These are phyloP conservation scores for Francoa sonchifolia DNA, from an alignment of 441 rosid genomes.

Conservation along the genomic window DNA sequence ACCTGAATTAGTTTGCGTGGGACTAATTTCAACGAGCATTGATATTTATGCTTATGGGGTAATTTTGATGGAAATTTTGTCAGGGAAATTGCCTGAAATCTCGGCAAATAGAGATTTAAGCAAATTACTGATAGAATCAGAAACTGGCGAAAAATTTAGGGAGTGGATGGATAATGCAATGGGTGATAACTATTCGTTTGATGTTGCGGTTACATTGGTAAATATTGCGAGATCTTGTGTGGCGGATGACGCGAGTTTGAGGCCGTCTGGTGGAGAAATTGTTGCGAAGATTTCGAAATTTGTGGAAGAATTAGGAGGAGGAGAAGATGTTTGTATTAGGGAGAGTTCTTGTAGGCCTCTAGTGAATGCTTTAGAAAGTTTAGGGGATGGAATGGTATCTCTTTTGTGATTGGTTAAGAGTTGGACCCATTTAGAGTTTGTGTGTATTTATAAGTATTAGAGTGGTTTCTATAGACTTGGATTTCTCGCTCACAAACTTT, in stretches of 20 bases:
- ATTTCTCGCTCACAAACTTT: too few relatives aligned
- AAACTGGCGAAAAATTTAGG: slow-evolving; percentile 36
- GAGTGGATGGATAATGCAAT: slow-evolving; percentile 66
- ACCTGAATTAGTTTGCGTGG: slow-evolving; percentile 46
- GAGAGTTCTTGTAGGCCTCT: slow-evolving; percentile 75
- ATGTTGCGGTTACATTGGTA: slow-evolving; percentile 51
- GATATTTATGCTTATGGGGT: slow-evolving; percentile 73
- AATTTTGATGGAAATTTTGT: slow-evolving; percentile 53
- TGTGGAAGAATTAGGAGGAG: slow-evolving; percentile 38
- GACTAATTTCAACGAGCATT: slow-evolving; percentile 33
- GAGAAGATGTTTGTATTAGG: slow-evolving; percentile 27
- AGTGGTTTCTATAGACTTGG: too few relatives aligned
- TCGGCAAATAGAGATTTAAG: slow-evolving; percentile 30
- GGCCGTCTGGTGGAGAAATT: slow-evolving; percentile 67
- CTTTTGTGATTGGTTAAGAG: too few relatives aligned
- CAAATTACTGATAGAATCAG: slow-evolving; percentile 25
- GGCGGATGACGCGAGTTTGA: slow-evolving; percentile 41
- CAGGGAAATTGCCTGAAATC: slow-evolving; percentile 42
- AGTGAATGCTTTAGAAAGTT: slow-evolving; percentile 40
- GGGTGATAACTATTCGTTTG: slow-evolving; percentile 63
- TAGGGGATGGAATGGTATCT: too few relatives aligned
- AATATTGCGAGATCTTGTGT: slow-evolving; percentile 59
- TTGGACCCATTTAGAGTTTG: too few relatives aligned
- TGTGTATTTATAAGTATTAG: too few relatives aligned
- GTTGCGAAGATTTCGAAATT: slow-evolving; percentile 53